These are phyloP conservation scores for Kazachstania psychrophila DNA, from an alignment of 805 yeast species.

Conservation along the genomic window DNA sequence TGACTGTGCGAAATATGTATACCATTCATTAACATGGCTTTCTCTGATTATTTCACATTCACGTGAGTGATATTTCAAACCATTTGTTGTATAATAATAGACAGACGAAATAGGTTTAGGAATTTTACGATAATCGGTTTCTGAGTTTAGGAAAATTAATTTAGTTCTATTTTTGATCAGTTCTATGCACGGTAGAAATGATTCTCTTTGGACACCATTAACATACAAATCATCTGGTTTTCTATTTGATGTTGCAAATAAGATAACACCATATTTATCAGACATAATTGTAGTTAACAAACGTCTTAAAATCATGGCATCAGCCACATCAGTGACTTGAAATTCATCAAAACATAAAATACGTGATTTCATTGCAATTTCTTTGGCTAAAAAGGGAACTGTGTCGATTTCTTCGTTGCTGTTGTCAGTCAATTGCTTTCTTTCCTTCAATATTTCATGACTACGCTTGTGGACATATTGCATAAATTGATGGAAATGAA, in stretches of 20 bases:
- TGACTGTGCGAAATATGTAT: slow-evolving; percentile 60
- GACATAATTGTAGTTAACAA: slow-evolving; percentile 57
- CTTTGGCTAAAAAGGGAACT: slow-evolving; percentile 75
- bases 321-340: slow-evolving; percentile 97
- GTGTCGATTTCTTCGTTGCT: slow-evolving; percentile 43
- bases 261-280: slow-evolving; percentile 69
- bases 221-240: slow-evolving; percentile 89
- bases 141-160: slow-evolving; percentile 77
- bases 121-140: slow-evolving; percentile 86
- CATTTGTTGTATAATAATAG: slow-evolving; percentile 64
- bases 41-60: slow-evolving; percentile 43
- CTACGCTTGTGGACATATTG: slow-evolving; percentile 82
- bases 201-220: slow-evolving; percentile 87
- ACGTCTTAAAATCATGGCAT: slow-evolving; percentile 89
- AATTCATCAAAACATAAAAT: slow-evolving; percentile 93
- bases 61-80: slow-evolving; percentile 43
- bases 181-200: slow-evolving; percentile 87
- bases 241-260: slow-evolving; percentile 91
- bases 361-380: slow-evolving; percentile 65
- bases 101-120: slow-evolving; percentile 76
- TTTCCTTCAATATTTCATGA: slow-evolving; percentile 59
- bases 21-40: slow-evolving; percentile 70
- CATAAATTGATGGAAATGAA: slow-evolving; percentile 97
- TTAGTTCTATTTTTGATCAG: slow-evolving; percentile 61
- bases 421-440: slow-evolving; percentile 21